These are phyloP conservation scores for Podospora pseudocomata DNA, from an alignment of 495 filamentous ascomycete genomes.

Conservation along the genomic window DNA sequence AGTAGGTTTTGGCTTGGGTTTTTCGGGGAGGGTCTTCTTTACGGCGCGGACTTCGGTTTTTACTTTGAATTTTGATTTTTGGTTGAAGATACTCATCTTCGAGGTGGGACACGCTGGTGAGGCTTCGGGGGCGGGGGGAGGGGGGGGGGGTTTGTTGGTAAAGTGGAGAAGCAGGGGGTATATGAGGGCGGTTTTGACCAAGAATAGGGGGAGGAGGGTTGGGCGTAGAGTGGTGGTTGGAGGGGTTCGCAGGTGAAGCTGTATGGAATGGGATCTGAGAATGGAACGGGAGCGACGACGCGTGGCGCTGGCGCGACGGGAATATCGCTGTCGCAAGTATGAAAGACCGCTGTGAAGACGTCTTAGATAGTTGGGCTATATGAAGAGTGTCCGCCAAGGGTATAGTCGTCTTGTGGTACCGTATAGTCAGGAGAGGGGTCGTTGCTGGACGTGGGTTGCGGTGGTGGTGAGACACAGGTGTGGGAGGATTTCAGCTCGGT, in stretches of 20 bases:
- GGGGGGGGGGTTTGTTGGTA: background rate
- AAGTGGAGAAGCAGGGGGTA: background rate
- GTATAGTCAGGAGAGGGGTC: background rate
- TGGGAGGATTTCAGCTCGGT: slow-evolving; percentile 3
- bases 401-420: background rate
- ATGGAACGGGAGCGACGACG: background rate
- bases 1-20: slow-evolving; percentile 17
- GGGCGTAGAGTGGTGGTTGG: background rate
- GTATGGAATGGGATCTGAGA: background rate
- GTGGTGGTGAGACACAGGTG: slow-evolving; percentile 2
- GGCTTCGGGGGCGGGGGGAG: background rate
- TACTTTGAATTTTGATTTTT: slow-evolving; percentile 38
- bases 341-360: background rate
- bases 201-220: background rate
- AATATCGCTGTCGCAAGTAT: background rate
- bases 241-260: background rate
- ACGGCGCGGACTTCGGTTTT: slow-evolving; percentile 32
- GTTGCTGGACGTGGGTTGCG: background rate
- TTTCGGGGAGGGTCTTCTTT: slow-evolving; percentile 26
- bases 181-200: background rate
- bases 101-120: background rate
- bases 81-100: slow-evolving; percentile 36
- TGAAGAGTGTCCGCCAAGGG: background rate
- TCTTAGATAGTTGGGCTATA: background rate
- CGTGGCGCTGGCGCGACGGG: background rate